phyloP scores from a whole-genome alignment of 2,329 filamentous ascomycete species.

The Stenocarpella maydis region DNA sequence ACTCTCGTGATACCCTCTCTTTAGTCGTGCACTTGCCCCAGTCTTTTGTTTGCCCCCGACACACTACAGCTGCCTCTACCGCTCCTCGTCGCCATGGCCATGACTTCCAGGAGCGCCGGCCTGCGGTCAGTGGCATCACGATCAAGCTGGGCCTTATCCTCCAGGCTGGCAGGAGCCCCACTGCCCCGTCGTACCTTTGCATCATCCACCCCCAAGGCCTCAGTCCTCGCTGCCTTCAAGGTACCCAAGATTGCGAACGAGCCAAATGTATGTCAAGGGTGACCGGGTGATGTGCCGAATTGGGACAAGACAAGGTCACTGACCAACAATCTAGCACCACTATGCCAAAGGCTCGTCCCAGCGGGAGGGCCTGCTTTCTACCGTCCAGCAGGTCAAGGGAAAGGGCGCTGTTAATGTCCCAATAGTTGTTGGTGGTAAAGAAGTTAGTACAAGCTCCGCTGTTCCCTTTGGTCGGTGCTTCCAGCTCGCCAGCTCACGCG shows the following conservation, averaged over 20 bases:
- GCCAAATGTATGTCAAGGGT: constrained; percentile 77
- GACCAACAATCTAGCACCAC: constrained; percentile 70
- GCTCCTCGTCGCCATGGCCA: background rate
- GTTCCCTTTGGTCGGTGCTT: background rate
- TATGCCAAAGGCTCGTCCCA: constrained; percentile 86
- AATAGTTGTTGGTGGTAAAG: constrained; percentile 82
- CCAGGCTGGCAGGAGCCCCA: constrained; percentile 23
- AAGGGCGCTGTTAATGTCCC: constrained; percentile 80
- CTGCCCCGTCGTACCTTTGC: constrained; percentile 39
- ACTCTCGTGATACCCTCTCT: constrained; percentile 21
- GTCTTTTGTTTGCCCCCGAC: background rate
- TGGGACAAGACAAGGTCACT: background rate
- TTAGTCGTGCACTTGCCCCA: background rate
- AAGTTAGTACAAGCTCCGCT: constrained; percentile 58
- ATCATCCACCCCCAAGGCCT: constrained; percentile 45
- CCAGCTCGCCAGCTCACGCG: constrained; percentile 4
- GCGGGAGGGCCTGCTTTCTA: constrained; percentile 77
- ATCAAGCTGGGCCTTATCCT: constrained; percentile 22
- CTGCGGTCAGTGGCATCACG: constrained; percentile 28
- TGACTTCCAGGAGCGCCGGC: constrained; percentile 33
- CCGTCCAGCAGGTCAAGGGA: constrained; percentile 74
- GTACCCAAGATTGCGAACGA: constrained; percentile 89
- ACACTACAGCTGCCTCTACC: background rate
- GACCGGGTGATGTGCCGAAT: background rate
- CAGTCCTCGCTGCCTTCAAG: constrained; percentile 84